A percentile compares a stretch with the other conserved stretches of the same genome.
These are phyloP conservation scores for Debaryomyces tyrocola DNA, from an alignment of 805 yeast species.

Conservation along the genomic window DNA sequence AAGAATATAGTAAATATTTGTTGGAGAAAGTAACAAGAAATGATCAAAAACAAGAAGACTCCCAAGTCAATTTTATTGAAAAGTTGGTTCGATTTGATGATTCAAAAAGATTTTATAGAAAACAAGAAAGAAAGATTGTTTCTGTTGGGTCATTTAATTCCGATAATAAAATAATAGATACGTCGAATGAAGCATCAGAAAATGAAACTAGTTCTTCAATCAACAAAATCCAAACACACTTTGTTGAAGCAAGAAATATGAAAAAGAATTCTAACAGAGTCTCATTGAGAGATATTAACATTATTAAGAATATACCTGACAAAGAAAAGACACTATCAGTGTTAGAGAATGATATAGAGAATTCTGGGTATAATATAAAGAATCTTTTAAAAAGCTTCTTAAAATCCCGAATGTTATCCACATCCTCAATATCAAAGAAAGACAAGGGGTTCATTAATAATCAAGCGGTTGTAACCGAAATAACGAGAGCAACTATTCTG, in stretches of 20 bases:
- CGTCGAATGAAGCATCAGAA: not conserved
- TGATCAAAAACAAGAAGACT: constrained; percentile 9
- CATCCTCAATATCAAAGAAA: not conserved
- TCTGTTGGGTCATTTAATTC: constrained; percentile 5
- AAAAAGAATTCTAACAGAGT: not conserved
- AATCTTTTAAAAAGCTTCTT: constrained; percentile 14
- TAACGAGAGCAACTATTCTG: constrained; percentile 2
- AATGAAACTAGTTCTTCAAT: not conserved
- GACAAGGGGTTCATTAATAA: not conserved
- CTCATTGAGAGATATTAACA: constrained; percentile 7
- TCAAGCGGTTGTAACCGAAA: not conserved
- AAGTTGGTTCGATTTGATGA: constrained; percentile 16
- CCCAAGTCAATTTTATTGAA: constrained; percentile 13
- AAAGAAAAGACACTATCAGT: constrained; percentile 2
- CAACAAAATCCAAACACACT: not conserved
- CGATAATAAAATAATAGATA: not conserved
- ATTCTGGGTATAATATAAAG: constrained; percentile 11
- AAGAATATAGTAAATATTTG: constrained; percentile 8
- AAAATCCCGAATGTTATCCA: constrained; percentile 4
- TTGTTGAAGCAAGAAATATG: constrained; percentile 1
- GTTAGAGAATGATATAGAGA: constrained; percentile 10
- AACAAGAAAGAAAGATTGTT: constrained; percentile 13
- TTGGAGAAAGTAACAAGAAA: constrained; percentile 8
- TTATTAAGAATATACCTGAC: constrained; percentile 6
- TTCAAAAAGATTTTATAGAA: constrained; percentile 13